Evolutionary conservation across 2,329 filamentous ascomycete species (phyloP), one percentile per base, ranked within the genome.

Genomic region (Hymenoscyphus scutula): DNA sequence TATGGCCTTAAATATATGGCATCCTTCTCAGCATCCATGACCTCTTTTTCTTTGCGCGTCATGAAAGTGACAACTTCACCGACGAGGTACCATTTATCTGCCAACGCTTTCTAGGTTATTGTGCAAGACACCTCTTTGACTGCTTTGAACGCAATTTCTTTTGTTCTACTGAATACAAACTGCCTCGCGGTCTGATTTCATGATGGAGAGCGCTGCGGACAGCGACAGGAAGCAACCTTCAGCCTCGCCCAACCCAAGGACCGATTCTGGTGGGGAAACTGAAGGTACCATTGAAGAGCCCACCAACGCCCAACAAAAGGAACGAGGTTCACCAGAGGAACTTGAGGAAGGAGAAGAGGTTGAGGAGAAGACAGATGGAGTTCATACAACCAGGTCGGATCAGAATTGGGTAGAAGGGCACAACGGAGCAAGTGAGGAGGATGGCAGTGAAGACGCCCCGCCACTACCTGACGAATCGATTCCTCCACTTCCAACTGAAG

Each of bases 401-500:
- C 59, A 62, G 54, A 54, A 61, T 30, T 60, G 58, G 63, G 60
- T 64, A 5, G 60, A 68, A 30, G 57, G 63, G 37, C 65, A 66
- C 51, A 64, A 64, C 56, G 59, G 62, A n/a, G 58, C 53, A 8
- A 60, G 58, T 32, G 41, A 61, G n/a, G 45, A 53, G 19, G 58
- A 64, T 8, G 59, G 53, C 48, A 58, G 58, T 6, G 48, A 38
- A 63, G 73, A 78, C 63, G 70, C 74, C 63, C 80, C 80, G 59
- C 80, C 80, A 53, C 75, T 84, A 56, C 73, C 73, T 13, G 64
- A 72, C 29, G 71, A 75, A 67, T 59, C 70, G 57, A 56, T 68
- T 25, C 71, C 72, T 10, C 74, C 74, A 27, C 71, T 75, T 3
- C 84, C 84, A 58, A 75, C 80, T 60, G 83, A 85, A 75, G 77